Conservation (phyloP, 177 flowering plant genomes). For the Tripterygium wilfordii region DNA sequence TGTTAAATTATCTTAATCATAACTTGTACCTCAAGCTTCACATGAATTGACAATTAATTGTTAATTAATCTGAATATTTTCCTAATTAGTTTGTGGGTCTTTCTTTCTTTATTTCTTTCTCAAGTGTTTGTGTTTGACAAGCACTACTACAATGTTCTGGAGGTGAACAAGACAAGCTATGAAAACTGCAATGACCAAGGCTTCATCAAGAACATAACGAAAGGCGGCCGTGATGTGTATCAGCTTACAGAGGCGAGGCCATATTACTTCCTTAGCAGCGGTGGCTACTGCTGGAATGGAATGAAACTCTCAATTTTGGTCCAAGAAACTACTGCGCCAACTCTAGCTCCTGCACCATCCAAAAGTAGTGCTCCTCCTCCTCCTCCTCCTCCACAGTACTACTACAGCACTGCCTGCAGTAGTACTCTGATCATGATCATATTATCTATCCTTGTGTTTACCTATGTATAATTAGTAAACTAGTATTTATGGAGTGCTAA, state of each 20-base stretch:
- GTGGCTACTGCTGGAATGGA: constrained; percentile 43
- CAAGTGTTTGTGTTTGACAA: constrained; percentile 36
- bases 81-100: neutral
- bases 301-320: constrained; percentile 37
- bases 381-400: neutral
- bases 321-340: neutral
- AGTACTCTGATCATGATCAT: no score
- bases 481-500: no score
- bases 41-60: no score
- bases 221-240: constrained; percentile 47
- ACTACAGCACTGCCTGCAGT: no score
- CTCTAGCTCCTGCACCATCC: constrained; percentile 11
- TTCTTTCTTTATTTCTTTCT: neutral
- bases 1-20: no score
- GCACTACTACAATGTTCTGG: constrained; percentile 31
- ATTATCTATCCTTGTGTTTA: no score
- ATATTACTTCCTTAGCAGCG: constrained; percentile 48
- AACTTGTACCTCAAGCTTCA: no score
- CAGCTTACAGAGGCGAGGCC: constrained; percentile 32
- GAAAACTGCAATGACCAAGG: constrained; percentile 31
- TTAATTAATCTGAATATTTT: neutral
- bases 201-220: constrained; percentile 36
- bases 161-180: constrained; percentile 47
- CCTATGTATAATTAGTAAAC: no score
- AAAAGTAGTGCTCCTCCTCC: neutral